Evolutionary conservation across 2,329 filamentous ascomycete genomes (phyloP).

Genomic region (Aureobasidium namibiae): DNA sequence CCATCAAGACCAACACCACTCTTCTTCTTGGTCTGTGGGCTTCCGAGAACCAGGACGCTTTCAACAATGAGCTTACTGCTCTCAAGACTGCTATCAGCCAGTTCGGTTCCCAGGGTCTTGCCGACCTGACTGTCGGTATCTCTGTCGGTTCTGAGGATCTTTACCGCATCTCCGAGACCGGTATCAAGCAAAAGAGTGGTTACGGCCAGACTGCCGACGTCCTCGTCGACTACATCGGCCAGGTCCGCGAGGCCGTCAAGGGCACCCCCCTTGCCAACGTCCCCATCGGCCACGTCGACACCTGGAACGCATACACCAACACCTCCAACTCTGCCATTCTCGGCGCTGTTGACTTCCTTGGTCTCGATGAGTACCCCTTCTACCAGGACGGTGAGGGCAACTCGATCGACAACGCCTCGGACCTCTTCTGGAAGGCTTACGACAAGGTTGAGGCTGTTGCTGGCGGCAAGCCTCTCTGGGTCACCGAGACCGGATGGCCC

Average conservation of each 20-base stretch:
- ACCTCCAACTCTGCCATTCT: constrained; percentile 62
- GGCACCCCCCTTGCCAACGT: constrained; percentile 48
- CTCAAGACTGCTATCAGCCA: constrained; percentile 59
- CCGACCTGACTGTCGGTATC: constrained; percentile 65
- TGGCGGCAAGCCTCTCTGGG: constrained; percentile 66
- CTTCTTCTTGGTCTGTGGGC: constrained; percentile 81
- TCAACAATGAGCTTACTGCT: constrained; percentile 67
- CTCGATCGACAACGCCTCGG: constrained; percentile 54
- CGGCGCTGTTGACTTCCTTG: constrained; percentile 65
- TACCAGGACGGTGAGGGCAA: constrained; percentile 65
- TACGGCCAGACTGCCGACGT: constrained; percentile 29
- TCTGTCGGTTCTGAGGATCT: constrained; percentile 78
- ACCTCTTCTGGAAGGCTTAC: constrained; percentile 63
- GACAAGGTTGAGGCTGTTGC: constrained; percentile 51
- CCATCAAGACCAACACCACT: constrained; percentile 68
- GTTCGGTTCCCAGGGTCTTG: constrained; percentile 57
- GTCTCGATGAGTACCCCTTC: constrained; percentile 69
- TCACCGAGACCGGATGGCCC: constrained; percentile 86
- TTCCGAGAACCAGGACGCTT: constrained; percentile 53
- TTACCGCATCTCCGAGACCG: constrained; percentile 39
- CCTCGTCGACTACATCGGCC: constrained; percentile 61
- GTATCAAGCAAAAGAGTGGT: constrained; percentile 43
- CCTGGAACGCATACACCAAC: constrained; percentile 70
- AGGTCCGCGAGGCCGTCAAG: constrained; percentile 56
- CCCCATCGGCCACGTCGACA: constrained; percentile 77